phyloP scores from a whole-genome alignment of 345 rosid species.

The Brassica nigra region DNA sequence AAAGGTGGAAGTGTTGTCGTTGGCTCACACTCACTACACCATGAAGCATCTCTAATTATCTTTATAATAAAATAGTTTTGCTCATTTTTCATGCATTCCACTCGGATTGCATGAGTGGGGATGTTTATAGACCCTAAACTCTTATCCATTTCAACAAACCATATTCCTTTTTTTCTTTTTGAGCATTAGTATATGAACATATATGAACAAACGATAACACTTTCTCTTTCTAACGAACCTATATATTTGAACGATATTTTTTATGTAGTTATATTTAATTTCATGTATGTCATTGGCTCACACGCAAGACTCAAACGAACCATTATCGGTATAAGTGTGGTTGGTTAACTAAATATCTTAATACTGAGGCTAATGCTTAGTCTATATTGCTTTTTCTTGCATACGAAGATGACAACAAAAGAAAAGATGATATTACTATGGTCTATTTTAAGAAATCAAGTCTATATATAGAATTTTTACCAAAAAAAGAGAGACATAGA shows the following conservation, averaged over 20 bases:
- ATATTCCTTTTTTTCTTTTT: background rate
- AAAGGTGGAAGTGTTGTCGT: slow-evolving; percentile 38
- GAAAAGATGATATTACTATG: background rate
- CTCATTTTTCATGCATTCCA: slow-evolving; percentile 37
- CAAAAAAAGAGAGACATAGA: background rate
- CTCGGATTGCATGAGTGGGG: slow-evolving; percentile 34
- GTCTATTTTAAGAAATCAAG: background rate
- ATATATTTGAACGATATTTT: background rate
- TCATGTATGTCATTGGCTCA: slow-evolving; percentile 1
- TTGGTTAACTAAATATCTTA: slow-evolving; percentile 5
- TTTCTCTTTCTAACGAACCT: slow-evolving; percentile 21
- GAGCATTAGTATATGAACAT: background rate
- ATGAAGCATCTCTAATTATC: background rate
- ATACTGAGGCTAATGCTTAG: background rate
- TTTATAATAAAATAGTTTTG: background rate
- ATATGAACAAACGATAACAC: slow-evolving; percentile 14
- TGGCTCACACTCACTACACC: slow-evolving; percentile 38
- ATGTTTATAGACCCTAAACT: slow-evolving; percentile 8
- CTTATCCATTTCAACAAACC: slow-evolving; percentile 31
- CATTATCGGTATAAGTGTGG: slow-evolving; percentile 9
- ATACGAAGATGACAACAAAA: background rate
- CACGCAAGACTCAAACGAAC: slow-evolving; percentile 11
- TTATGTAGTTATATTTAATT: background rate
- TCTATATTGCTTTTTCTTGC: background rate
- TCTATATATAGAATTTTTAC: background rate